Evolutionary conservation across 768 basidiomycete genomes (phyloP), one percentile per base, ranked within the genome.

Genomic region (Boletus reticuloceps): DNA sequence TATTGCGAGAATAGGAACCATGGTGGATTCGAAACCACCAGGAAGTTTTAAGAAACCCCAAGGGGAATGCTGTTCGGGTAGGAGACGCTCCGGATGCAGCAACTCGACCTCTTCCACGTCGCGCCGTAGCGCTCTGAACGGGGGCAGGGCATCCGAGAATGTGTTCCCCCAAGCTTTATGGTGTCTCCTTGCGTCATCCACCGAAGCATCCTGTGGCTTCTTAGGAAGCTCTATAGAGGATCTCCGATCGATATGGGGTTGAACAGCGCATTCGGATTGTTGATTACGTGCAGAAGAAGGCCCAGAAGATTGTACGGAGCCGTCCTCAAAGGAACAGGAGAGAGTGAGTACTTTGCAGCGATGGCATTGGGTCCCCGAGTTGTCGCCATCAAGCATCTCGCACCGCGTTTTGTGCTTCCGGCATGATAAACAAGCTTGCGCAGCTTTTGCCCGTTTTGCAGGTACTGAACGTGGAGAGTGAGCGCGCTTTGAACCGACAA

Each of bases 361-460:
- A 54, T 80, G 79, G 40, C 79, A 80, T 34, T 77, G 75, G 29
- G 74, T 61, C 25, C 64, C 68, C 31, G 68, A 58, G 40, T 70
- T 64, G 53, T 66, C 62, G n/a, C 66, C 69, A 20, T 79, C 79
- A n/a, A 81, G 71, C 51, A 78, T 68, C 65, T 81, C 79, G 61
- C 79, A 80, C 11, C 79, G 75, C 40, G 77, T 79, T 51, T 80
- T 80, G 59, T 78, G 75, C 53, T 72, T 72, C n/a, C 79, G 69
- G 54, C 79, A 80, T 25, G 75, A 74, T 4, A 74, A 54, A 58
- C 79, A 80, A 2, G 79, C 79, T 56, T 78, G 76, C 9, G 73
- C 68, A 0, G 77, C 73, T 55, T 78, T 78, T 20, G 74, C 70
- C 48, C 77, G 68, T 57, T 77, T 79, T 36, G 70, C 54, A 29